A percentile compares a stretch with the other conserved stretches of the same genome.
Evolutionary conservation across 306 rosid species (phyloP).

Genomic region (Lathyrus oleraceus): DNA sequence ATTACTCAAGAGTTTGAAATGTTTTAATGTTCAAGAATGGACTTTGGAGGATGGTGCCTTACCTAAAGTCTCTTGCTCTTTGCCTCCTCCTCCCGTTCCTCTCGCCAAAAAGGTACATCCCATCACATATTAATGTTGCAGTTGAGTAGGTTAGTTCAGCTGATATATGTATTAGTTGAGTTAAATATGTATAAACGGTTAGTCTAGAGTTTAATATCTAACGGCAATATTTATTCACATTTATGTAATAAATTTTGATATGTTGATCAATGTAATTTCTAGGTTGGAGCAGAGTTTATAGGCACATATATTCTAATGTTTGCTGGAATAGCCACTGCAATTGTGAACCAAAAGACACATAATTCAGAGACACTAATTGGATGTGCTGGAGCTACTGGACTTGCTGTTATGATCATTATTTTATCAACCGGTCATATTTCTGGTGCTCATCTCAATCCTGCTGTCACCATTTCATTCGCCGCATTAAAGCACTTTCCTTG

Average conservation of each 20-base stretch:
- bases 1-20: constrained; percentile 59
- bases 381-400: constrained; percentile 69
- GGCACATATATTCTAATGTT: constrained; percentile 77
- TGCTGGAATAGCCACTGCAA: constrained; percentile 71
- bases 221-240: too few species aligned
- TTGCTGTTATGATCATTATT: constrained; percentile 77
- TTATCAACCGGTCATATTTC: constrained; percentile 85
- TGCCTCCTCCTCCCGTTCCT: constrained; percentile 65
- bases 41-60: constrained; percentile 69
- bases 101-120: constrained; percentile 70
- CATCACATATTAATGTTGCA: not conserved
- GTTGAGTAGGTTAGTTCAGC: too few species aligned
- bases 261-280: not conserved
- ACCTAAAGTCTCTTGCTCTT: constrained; percentile 59
- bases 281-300: constrained; percentile 95
- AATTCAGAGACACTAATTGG: constrained; percentile 70
- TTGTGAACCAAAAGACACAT: constrained; percentile 67
- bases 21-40: constrained; percentile 62
- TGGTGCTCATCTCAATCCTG: constrained; percentile 91
- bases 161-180: too few species aligned
- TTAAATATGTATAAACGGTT: too few species aligned
- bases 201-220: too few species aligned
- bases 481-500: constrained; percentile 86
- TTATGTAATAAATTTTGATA: not conserved
- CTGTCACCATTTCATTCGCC: constrained; percentile 83